Percentiles rank a stretch among this genome's conserved stretches.
These are phyloP conservation scores for Hibiscus mutabilis DNA, from an alignment of 345 rosid species.

Conservation along the genomic window DNA sequence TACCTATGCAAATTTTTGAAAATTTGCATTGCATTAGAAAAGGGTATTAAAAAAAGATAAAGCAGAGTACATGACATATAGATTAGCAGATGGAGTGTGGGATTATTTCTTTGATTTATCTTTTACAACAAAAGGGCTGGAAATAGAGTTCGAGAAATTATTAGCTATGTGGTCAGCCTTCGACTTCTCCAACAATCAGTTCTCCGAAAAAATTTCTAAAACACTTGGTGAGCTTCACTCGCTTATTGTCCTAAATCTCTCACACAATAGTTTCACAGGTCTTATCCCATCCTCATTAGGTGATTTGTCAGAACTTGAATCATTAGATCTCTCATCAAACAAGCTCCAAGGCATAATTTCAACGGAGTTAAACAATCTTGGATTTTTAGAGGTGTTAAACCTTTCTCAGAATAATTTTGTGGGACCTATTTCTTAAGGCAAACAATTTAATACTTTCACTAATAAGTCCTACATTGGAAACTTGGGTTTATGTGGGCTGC, in stretches of 20 bases:
- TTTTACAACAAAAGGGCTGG: not conserved
- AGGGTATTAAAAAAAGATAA: not conserved
- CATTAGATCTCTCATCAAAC: not conserved
- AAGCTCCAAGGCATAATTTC: not conserved
- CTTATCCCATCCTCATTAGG: not conserved
- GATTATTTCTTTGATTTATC: not conserved
- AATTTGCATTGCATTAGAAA: not conserved
- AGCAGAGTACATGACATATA: not conserved
- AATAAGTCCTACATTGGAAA: not conserved
- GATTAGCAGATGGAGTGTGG: not conserved
- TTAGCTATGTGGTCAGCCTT: not conserved
- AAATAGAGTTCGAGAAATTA: not conserved
- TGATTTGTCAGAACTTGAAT: not conserved
- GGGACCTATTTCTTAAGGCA: not conserved
- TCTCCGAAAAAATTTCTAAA: not conserved
- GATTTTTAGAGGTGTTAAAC: not conserved
- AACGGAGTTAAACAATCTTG: not conserved
- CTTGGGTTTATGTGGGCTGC: not conserved
- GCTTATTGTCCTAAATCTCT: not conserved
- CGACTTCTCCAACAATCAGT: not conserved
- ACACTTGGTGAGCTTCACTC: not conserved
- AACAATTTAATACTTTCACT: not conserved
- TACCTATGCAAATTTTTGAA: not conserved
- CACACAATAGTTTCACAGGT: not conserved
- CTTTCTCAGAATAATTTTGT: not conserved